These are phyloP conservation scores for Antrodiella citrinella DNA, from an alignment of 768 basidiomycete species.

Conservation along the genomic window DNA sequence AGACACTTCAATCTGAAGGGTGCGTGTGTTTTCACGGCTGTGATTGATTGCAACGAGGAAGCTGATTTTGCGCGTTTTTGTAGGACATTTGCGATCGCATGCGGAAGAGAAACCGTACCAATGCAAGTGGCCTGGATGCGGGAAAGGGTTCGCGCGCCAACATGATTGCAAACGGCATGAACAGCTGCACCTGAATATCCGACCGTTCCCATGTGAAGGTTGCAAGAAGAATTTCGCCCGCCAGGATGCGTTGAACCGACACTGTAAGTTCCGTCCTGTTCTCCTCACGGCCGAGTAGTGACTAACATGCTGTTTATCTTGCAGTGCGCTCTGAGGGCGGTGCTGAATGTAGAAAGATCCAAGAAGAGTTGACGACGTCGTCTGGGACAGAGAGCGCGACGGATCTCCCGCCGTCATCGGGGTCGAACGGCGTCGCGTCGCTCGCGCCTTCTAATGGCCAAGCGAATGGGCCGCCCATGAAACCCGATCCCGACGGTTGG, in stretches of 20 bases:
- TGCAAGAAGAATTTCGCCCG: constrained; percentile 91
- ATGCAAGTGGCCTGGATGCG: constrained; percentile 92
- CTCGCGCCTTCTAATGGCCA: too few relatives aligned
- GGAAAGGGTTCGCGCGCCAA: constrained; percentile 88
- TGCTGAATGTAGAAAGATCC: constrained; percentile 56
- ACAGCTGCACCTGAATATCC: constrained; percentile 85
- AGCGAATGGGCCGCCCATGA: too few relatives aligned
- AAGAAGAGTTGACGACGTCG: too few relatives aligned
- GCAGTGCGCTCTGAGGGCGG: constrained; percentile 78
- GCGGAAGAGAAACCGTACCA: constrained; percentile 93
- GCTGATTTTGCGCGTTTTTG: constrained; percentile 7
- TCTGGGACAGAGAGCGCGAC: too few relatives aligned
- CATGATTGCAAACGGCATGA: constrained; percentile 98
- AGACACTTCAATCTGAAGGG: constrained; percentile 91
- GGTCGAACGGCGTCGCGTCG: too few relatives aligned
- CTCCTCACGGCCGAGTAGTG: constrained; percentile 1
- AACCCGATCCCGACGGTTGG: too few relatives aligned
- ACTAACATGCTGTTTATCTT: not conserved
- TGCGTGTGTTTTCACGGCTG: constrained; percentile 27
- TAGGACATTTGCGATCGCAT: constrained; percentile 90
- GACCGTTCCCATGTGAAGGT: constrained; percentile 89
- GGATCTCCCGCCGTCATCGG: too few relatives aligned
- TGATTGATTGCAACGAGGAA: constrained; percentile 3
- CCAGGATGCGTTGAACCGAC: constrained; percentile 91
- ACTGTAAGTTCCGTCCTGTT: constrained; percentile 50